phyloP scores from a whole-genome alignment of 106 monocot genomes.

The Platanthera guangdongensis region DNA sequence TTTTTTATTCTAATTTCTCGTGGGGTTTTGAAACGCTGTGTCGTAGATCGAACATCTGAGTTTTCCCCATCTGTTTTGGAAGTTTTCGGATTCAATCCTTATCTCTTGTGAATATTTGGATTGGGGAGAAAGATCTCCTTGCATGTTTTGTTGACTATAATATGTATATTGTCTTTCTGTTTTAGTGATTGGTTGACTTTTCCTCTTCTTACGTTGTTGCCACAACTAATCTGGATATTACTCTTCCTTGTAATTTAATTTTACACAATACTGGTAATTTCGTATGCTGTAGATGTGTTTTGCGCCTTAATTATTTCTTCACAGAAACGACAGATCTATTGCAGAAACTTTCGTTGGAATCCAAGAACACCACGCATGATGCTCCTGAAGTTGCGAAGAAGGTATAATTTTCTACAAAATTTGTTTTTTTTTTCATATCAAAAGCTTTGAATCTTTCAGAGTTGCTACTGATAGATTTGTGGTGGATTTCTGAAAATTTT shows the following conservation, averaged over 20 bases:
- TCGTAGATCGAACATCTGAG: constrained; percentile 9
- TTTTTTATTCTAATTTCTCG: neutral
- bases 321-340: constrained; percentile 58
- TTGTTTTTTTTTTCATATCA: neutral
- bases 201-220: neutral
- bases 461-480: neutral
- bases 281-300: constrained; percentile 1
- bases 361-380: constrained; percentile 46
- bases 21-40: neutral
- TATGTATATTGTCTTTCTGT: neutral
- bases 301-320: constrained; percentile 13
- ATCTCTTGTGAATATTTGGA: neutral
- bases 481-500: neutral
- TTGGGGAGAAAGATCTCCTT: neutral
- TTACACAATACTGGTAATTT: neutral
- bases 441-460: neutral
- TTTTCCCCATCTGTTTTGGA: neutral
- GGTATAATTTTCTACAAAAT: constrained; percentile 11
- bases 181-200: neutral
- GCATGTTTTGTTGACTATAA: neutral
- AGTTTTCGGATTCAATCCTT: neutral
- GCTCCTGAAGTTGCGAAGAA: constrained; percentile 45
- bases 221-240: neutral
- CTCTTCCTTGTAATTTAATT: neutral
- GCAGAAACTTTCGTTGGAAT: constrained; percentile 57